A percentile compares a stretch with the other conserved stretches of the same genome.
These are phyloP conservation scores for Platanthera zijinensis DNA, from an alignment of 106 monocot species.

Conservation along the genomic window DNA sequence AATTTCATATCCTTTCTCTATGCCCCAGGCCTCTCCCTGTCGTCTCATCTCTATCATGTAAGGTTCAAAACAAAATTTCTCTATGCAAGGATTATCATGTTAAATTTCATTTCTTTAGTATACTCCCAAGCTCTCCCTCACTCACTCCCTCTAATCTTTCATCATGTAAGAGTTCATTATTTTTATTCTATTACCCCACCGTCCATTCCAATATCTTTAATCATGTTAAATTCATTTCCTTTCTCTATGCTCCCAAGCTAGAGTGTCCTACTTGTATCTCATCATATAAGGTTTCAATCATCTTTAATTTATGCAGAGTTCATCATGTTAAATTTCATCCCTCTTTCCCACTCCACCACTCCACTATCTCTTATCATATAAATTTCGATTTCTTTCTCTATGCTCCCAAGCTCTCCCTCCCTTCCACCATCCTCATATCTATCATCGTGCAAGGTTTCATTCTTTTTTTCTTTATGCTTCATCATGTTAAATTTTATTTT, in stretches of 20 bases:
- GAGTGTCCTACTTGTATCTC: too few relatives aligned
- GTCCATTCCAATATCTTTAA: not conserved
- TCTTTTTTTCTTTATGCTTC: not conserved
- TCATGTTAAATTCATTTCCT: not conserved
- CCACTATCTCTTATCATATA: not conserved
- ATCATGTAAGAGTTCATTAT: not conserved
- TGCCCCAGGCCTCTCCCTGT: too few relatives aligned
- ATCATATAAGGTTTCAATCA: too few relatives aligned
- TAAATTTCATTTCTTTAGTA: not conserved
- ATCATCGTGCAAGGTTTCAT: not conserved
- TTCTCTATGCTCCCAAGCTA: not conserved
- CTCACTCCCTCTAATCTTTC: not conserved
- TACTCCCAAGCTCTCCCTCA: not conserved
- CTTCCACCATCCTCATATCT: not conserved
- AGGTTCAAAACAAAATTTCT: too few relatives aligned
- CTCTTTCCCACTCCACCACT: not conserved
- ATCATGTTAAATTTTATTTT: not conserved
- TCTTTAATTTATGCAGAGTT: not conserved
- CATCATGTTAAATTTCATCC: not conserved
- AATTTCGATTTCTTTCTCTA: not conserved
- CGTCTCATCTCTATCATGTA: not conserved
- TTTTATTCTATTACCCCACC: not conserved
- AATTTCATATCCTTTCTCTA: too few relatives aligned
- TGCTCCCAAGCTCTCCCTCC: not conserved
- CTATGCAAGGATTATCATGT: too few relatives aligned